phyloP scores from a whole-genome alignment of 768 basidiomycete genomes.

The Tulasnella sp. region DNA sequence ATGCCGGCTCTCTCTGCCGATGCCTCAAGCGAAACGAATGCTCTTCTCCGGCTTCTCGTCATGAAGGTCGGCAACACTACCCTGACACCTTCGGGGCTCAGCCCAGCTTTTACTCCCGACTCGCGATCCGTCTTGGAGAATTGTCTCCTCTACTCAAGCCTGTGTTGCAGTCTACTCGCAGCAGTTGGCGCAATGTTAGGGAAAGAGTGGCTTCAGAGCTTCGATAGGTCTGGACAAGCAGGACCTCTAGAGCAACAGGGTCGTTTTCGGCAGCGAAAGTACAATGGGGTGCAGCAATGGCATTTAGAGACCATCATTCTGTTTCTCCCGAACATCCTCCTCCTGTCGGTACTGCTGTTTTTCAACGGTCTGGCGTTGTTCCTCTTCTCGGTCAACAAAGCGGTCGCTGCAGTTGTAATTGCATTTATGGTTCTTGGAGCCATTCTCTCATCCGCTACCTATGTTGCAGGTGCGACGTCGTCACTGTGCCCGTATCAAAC shows the following conservation, averaged over 20 bases:
- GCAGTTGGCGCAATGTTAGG: not conserved
- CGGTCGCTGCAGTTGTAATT: not conserved
- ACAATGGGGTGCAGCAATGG: not conserved
- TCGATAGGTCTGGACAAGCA: not conserved
- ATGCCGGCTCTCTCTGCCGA: not conserved
- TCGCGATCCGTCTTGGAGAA: not conserved
- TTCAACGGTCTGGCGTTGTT: not conserved
- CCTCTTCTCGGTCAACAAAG: not conserved
- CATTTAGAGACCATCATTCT: not conserved
- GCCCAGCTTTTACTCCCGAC: not conserved
- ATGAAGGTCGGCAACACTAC: not conserved
- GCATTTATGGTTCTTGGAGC: not conserved
- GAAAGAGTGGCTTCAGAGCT: slow-evolving; percentile 6
- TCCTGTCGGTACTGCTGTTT: slow-evolving; percentile 6
- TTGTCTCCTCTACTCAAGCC: not conserved
- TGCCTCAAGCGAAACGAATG: not conserved
- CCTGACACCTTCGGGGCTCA: not conserved
- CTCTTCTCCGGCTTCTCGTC: not conserved
- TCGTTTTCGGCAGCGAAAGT: not conserved
- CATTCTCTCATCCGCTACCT: too few relatives aligned
- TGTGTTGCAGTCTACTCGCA: not conserved
- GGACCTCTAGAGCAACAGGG: not conserved
- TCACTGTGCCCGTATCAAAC: too few relatives aligned
- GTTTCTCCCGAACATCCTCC: slow-evolving; percentile 3
- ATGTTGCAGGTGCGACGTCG: too few relatives aligned